Base-by-base conservation (phyloP, 2,329 filamentous ascomycete genomes). In the Diaporthe citrichinensis region DNA sequence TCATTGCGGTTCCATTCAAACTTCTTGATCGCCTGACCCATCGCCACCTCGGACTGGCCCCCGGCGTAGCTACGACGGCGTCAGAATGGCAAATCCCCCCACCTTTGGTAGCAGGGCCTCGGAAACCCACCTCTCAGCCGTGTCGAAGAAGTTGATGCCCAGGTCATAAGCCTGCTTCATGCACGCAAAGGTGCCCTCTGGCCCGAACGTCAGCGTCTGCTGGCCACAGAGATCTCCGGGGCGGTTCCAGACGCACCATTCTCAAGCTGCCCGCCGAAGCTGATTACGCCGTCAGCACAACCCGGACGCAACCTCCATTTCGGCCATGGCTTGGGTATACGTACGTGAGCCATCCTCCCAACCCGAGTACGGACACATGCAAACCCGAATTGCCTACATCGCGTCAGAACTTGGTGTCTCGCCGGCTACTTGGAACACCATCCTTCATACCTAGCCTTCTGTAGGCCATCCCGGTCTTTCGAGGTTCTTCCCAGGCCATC, bases 261-360 rank as follows among this genome's bases (percentile, higher is more conserved):
- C 68, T 80, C 81, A 17, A 81, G 79, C 72, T 83, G 81, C 20
- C 81, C 81, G 49, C 81, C 81, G 51, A 81, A 82, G 15, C 78
- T 80, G 55, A n/a, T 12, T 9, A 23, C 9, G 31, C n/a, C 7
- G 71, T 79, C 51, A 78, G 77, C 73, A 67, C 53, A 46, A 28
- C 31, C 46, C n/a, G 15, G 23, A 39, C 65, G 5, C 34, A 41
- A 36, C 34, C 15, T 53, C 15, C 8, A 9, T 55, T 7, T 12
- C 46, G 34, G 23, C 34, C 14, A 20, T 4, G 20, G 17, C 34
- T 55, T 55, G 65, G 17, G 65, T 53, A 41, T 20, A 76, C 94
- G 78, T 94, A 95, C 1, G 94, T 95, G 72, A 95, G 87, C 92
- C 92, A 93, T 78, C 92, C 90, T 73, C 92, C 94, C 5, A 95